Conservation (phyloP, 306 rosid species). For the Oxytropis ochrocephala region DNA sequence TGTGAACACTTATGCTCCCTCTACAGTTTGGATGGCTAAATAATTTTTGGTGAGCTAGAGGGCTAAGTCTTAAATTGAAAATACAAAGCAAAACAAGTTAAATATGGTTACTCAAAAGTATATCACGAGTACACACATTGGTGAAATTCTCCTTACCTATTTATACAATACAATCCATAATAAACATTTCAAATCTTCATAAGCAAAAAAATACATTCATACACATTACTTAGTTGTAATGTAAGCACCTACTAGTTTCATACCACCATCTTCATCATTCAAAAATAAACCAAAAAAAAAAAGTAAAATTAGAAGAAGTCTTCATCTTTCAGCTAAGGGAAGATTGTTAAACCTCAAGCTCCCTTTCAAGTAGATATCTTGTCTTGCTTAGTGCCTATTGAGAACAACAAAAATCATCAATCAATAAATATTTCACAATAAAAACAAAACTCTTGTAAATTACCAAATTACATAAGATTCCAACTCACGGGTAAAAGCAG, state of each 20-base stretch:
- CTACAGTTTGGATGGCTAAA: too few relatives aligned
- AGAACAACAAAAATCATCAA: background rate
- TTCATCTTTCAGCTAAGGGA: slow-evolving; percentile 11
- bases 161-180: slow-evolving; percentile 33
- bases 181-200: slow-evolving; percentile 23
- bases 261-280: slow-evolving; percentile 10
- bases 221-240: slow-evolving; percentile 35
- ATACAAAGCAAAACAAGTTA: slow-evolving; percentile 32
- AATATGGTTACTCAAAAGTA: slow-evolving; percentile 26
- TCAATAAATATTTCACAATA: background rate
- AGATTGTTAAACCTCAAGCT: background rate
- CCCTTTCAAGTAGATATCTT: slow-evolving; percentile 21
- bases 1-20: too few relatives aligned
- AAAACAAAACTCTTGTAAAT: background rate
- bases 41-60: too few relatives aligned
- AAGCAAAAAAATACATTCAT: slow-evolving; percentile 21
- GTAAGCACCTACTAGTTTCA: slow-evolving; percentile 15
- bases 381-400: slow-evolving; percentile 45
- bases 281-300: slow-evolving; percentile 14
- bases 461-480: slow-evolving; percentile 1
- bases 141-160: slow-evolving; percentile 23
- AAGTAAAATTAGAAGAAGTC: slow-evolving; percentile 24
- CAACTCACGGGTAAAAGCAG: slow-evolving; percentile 77
- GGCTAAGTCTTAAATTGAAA: background rate
- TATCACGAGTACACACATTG: slow-evolving; percentile 28